Evolutionary conservation across 495 filamentous ascomycete genomes (phyloP), one percentile per base, ranked within the genome.

Genomic region (Xylaria scruposa): DNA sequence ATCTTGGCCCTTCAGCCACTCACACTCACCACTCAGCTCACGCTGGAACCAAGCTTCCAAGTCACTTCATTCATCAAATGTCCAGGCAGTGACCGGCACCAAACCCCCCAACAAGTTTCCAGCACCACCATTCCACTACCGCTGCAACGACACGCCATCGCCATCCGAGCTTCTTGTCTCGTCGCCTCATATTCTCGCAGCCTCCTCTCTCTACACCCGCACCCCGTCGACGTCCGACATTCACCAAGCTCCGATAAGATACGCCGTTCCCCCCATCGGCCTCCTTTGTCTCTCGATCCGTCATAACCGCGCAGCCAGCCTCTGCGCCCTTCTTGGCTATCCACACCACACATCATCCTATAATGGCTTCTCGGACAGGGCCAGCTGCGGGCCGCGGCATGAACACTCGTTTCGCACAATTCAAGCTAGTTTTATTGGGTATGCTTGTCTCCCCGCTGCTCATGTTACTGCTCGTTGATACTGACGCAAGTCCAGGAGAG

Each of bases 361-460:
- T 67, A 79, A 97, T 97, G 94, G 91, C 94, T 80, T 87, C 92
- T 78, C 87, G 94, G 85, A 87, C 75, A 76, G 77, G 90, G 80
- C 88, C 91, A 81, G 88, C 92, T 81, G 92, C 91, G 81, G 87
- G 88, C 79, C 90, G 93, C 73, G 93, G 92, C 79, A 80, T 84
- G 77, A 81, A 79, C 79, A 85, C 80, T 76, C 92, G 95, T 77
- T 99, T 99, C 84, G 96, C 96, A 74, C 96, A 99, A 87, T 99
- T 99, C 85, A 99, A 99, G 88, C 90, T 99, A 77, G 96, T 99
- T 70, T 86, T 99, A 77, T 86, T 99, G 72, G 96, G 96, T 97
- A 88, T 71, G 88, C 71, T 60, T 19, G 12, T 33, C n/a, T 66
- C 36, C 58, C 62, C 51, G 36, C 49, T 62, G 17, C 58, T 31